Evolutionary conservation across 1,139 yeast genomes (phyloP).

Genomic region (Geotrichum fermentans): DNA sequence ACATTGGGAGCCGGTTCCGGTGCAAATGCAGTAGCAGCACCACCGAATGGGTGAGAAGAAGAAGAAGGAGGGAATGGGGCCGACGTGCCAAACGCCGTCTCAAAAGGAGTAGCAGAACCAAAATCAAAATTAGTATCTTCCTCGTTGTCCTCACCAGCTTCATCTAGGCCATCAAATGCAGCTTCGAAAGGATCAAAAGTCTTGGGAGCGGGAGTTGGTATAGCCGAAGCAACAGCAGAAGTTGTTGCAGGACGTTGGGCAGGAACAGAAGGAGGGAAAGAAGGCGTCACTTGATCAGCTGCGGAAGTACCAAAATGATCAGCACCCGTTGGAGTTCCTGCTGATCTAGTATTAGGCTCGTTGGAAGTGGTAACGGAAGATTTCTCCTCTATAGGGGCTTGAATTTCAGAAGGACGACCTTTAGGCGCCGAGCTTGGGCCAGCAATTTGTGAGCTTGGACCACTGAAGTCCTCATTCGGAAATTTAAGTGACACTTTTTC

Average conservation of each 20-base stretch:
- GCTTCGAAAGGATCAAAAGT: conserved; percentile 1
- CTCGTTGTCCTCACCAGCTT: conserved; percentile 7
- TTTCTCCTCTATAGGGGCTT: too few species aligned
- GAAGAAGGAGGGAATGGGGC: neutral
- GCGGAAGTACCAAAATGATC: too few species aligned
- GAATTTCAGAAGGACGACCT: too few species aligned
- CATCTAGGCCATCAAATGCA: conserved; percentile 6
- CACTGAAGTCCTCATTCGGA: too few species aligned
- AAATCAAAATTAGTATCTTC: neutral
- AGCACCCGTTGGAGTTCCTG: too few species aligned
- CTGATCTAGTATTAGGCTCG: too few species aligned
- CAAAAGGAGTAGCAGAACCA: neutral
- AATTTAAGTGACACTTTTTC: neutral
- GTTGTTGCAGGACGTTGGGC: conserved; percentile 10
- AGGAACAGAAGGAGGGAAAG: conserved; percentile 13
- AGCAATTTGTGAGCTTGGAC: too few species aligned
- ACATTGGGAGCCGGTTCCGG: neutral
- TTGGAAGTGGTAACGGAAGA: too few species aligned
- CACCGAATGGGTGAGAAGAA: neutral
- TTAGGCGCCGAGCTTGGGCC: too few species aligned
- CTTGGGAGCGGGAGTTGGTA: neutral
- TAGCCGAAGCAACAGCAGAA: conserved; percentile 29
- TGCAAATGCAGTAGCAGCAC: conserved; percentile 1
- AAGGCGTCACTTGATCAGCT: neutral
- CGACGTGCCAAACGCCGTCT: neutral